Conservation (phyloP, 2,329 filamentous ascomycete genomes). For the Exophiala oligosperma region DNA sequence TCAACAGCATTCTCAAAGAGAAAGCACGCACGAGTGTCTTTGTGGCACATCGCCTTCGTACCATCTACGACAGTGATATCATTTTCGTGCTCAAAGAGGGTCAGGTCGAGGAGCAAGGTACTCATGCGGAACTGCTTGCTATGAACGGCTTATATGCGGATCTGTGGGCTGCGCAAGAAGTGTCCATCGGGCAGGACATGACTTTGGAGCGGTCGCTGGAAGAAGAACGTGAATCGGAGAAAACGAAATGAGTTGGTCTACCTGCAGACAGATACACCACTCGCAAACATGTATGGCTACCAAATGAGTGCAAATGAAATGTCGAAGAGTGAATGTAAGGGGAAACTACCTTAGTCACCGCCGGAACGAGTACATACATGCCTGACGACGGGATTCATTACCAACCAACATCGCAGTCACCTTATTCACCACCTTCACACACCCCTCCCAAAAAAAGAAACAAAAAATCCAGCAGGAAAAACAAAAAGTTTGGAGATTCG, state of each 20-base stretch:
- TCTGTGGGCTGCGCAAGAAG: constrained; percentile 75
- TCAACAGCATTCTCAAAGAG: constrained; percentile 87
- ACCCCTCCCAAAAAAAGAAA: not conserved
- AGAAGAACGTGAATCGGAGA: constrained; percentile 28
- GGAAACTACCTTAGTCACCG: too few species aligned
- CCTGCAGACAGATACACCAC: too few species aligned
- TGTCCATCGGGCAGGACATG: constrained; percentile 44
- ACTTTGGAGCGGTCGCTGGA: constrained; percentile 45
- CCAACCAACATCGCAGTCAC: too few species aligned
- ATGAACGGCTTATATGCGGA: constrained; percentile 75
- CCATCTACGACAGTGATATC: constrained; percentile 88
- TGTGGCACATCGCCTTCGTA: constrained; percentile 86
- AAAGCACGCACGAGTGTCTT: constrained; percentile 91
- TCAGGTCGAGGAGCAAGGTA: constrained; percentile 82
- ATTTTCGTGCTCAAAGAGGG: constrained; percentile 90
- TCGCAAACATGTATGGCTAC: not conserved
- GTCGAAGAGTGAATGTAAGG: too few species aligned
- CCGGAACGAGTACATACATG: too few species aligned
- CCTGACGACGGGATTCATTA: too few species aligned
- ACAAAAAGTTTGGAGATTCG: too few species aligned
- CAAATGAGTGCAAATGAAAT: not conserved
- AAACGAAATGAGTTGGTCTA: constrained; percentile 2
- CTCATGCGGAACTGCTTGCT: constrained; percentile 80
- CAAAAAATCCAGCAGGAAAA: not conserved
- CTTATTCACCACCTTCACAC: too few species aligned